Evolutionary conservation across 139 green algal genomes (phyloP), one percentile per base, ranked within the genome.

Genomic region (Asterochloris sp.): DNA sequence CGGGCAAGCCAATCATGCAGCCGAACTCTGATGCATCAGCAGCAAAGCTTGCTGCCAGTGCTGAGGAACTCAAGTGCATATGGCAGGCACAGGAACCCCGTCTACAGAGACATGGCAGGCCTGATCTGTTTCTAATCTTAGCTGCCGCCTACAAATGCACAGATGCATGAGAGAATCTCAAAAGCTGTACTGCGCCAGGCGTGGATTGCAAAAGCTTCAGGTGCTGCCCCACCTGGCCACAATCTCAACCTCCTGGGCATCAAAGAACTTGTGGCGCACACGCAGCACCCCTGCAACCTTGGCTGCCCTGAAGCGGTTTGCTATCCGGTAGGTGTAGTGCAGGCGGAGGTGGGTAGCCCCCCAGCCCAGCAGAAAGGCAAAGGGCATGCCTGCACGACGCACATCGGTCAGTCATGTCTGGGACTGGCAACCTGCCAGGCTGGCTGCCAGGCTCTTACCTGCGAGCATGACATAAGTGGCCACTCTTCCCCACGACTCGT

Each of bases 191-290:
- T 54, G 38, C 38, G 38, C 38, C 38, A 54, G 38, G 38, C 38
- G n/a, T n/a, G 6, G 38, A 6, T 54, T 54, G 38, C 38, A 54
- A 2, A 54, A 54, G 38, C 38, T 6, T 54, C 38, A 54, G 6
- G 38, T 54, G 38, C 38, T 54, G 38, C 38, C 38, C 38, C 38
- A 54, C 76, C 76, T 80, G 21, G 76, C 76, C 23, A 61, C 67
- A 23, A 80, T 80, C 13, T 80, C 76, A 13, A 80, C 76, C 60
- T 80, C 76, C 38, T 80, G 38, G 13, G 60, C 76, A 69, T 80
- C 76, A 23, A 61, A n/a, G 19, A 80, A 80, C 47, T 47, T 80
- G 76, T 80, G 76, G 24, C 76, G 76, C 8, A 80, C 76, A 60
- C 60, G 27, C 24, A 80, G n/a, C 16, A 80, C 76, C 23, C 76